These are phyloP conservation scores for Cocos nucifera DNA, from an alignment of 176 grass and related monocot genomes.

Conservation along the genomic window DNA sequence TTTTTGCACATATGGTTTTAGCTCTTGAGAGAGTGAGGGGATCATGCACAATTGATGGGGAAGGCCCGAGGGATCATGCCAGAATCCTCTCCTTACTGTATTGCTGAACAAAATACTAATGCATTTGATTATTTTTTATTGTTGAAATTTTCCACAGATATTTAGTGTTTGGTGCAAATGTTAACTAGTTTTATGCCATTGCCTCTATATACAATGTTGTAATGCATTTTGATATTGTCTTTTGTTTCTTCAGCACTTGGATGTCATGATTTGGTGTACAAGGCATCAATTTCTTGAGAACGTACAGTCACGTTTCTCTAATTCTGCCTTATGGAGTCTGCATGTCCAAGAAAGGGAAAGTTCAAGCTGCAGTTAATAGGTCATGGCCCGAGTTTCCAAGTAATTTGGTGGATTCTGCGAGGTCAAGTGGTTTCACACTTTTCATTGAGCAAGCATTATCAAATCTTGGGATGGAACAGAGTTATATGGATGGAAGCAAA, in stretches of 20 bases:
- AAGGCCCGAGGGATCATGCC: too few species aligned
- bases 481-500: slow-evolving; percentile 12
- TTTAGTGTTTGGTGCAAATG: too few species aligned
- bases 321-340: slow-evolving; percentile 48
- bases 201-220: too few species aligned
- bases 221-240: neutral
- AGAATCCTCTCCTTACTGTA: too few species aligned
- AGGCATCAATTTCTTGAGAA: slow-evolving; percentile 63
- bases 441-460: slow-evolving; percentile 89
- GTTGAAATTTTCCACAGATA: too few species aligned
- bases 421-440: slow-evolving; percentile 33
- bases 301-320: slow-evolving; percentile 34
- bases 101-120: too few species aligned
- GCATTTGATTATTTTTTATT: too few species aligned
- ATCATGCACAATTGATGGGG: too few species aligned
- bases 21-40: too few species aligned
- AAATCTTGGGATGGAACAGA: slow-evolving; percentile 64
- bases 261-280: slow-evolving; percentile 85
- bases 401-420: slow-evolving; percentile 21
- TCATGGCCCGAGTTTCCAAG: slow-evolving; percentile 57
- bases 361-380: slow-evolving; percentile 27
- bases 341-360: slow-evolving; percentile 66
- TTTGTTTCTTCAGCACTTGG: slow-evolving; percentile 71
- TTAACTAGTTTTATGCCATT: too few species aligned
- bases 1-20: too few species aligned